phyloP scores from a whole-genome alignment of 2,329 filamentous ascomycete species.

The Aspergillus costaricaensis region DNA sequence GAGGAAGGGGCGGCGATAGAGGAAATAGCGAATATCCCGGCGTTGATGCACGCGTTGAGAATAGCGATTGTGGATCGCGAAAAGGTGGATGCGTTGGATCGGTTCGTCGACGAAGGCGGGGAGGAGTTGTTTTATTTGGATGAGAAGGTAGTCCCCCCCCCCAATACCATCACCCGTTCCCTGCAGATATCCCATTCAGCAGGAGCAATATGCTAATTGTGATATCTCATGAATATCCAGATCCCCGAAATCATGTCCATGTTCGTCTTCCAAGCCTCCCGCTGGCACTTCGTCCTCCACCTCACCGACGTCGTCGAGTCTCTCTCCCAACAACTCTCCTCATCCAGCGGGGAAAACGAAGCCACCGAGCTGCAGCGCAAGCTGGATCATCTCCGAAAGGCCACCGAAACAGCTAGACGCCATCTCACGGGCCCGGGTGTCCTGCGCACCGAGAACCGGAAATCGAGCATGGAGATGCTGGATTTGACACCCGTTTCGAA shows the following conservation, averaged over 20 bases:
- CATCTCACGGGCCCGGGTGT: slow-evolving; percentile 81
- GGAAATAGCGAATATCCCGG: slow-evolving; percentile 65
- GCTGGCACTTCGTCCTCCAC: slow-evolving; percentile 71
- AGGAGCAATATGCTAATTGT: too few relatives aligned
- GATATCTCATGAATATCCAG: slow-evolving; percentile 29
- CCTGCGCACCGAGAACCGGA: slow-evolving; percentile 69
- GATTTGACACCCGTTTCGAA: slow-evolving; percentile 32
- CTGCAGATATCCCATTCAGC: too few relatives aligned
- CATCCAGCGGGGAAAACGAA: slow-evolving; percentile 40
- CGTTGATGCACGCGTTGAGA: slow-evolving; percentile 69
- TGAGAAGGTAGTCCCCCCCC: slow-evolving; percentile 49
- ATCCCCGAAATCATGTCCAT: slow-evolving; percentile 85
- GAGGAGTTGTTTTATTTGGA: slow-evolving; percentile 76
- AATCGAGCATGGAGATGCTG: slow-evolving; percentile 25
- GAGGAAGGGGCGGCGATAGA: slow-evolving; percentile 50
- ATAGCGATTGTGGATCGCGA: slow-evolving; percentile 80
- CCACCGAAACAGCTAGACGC: slow-evolving; percentile 73
- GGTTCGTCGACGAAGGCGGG: slow-evolving; percentile 74
- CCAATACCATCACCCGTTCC: neutral
- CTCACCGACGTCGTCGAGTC: slow-evolving; percentile 67
- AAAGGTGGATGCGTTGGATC: slow-evolving; percentile 80
- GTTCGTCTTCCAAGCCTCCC: slow-evolving; percentile 87
- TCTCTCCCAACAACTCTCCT: slow-evolving; percentile 48
- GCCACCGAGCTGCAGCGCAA: slow-evolving; percentile 49
- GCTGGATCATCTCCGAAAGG: slow-evolving; percentile 70